Conservation (phyloP, 2,329 filamentous ascomycete species). For the Colletotrichum liriopes region DNA sequence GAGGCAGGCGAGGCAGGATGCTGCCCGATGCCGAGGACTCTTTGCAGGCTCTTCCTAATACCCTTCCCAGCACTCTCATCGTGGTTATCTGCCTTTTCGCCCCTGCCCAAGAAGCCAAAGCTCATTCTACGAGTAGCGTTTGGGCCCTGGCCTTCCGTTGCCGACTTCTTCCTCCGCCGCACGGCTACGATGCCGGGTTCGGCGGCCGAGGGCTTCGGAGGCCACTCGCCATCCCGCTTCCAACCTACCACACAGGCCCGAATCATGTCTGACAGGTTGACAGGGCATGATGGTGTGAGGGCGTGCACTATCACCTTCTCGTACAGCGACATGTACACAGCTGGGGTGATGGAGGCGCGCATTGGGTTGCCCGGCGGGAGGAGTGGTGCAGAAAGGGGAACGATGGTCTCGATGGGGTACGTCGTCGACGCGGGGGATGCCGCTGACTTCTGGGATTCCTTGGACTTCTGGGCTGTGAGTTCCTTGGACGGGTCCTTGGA, state of each 20-base stretch:
- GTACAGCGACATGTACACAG: constrained; percentile 87
- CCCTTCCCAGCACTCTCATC: constrained; percentile 56
- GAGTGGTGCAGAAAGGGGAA: constrained; percentile 82
- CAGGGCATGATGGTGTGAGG: constrained; percentile 87
- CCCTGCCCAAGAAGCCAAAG: constrained; percentile 62
- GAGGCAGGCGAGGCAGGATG: constrained; percentile 16
- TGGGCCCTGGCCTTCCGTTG: constrained; percentile 41
- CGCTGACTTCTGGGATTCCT: constrained; percentile 52
- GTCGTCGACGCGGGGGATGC: constrained; percentile 40
- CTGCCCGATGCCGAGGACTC: constrained; percentile 60
- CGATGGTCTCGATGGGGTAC: constrained; percentile 72
- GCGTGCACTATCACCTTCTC: constrained; percentile 87
- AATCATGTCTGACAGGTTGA: constrained; percentile 88
- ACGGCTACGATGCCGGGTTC: constrained; percentile 59
- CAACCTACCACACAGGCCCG: constrained; percentile 88
- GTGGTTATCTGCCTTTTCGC: constrained; percentile 52
- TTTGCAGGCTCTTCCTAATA: constrained; percentile 63
- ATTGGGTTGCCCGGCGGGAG: constrained; percentile 83
- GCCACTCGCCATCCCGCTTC: constrained; percentile 96
- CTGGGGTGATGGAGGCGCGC: constrained; percentile 81
- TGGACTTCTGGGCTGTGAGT: constrained; percentile 51
- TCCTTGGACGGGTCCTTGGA: constrained; percentile 55
- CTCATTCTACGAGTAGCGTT: constrained; percentile 61
- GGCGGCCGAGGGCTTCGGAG: constrained; percentile 72
- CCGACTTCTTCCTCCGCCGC: constrained; percentile 58